These are phyloP conservation scores for Aspergillus spinulosporus DNA, from an alignment of 2,329 filamentous ascomycete genomes.

Conservation along the genomic window DNA sequence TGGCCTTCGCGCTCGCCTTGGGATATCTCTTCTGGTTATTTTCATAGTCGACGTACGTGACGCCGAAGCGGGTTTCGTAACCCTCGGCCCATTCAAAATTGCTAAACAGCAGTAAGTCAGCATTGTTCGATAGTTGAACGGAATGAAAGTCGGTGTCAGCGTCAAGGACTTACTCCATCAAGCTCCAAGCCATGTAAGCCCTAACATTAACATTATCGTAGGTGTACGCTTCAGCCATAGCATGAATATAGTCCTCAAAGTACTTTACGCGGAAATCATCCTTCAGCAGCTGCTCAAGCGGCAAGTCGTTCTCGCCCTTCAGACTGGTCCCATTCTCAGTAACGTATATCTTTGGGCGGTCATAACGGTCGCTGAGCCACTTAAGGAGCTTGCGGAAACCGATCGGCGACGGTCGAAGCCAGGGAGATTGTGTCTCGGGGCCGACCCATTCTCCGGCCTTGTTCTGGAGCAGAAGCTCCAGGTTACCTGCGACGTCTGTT, in stretches of 20 bases:
- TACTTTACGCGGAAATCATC: constrained; percentile 82
- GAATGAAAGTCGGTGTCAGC: not conserved
- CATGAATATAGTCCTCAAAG: constrained; percentile 73
- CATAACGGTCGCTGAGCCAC: constrained; percentile 77
- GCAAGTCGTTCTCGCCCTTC: constrained; percentile 77
- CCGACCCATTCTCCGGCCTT: constrained; percentile 74
- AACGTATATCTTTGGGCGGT: constrained; percentile 75
- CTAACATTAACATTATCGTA: constrained; percentile 75
- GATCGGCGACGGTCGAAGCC: constrained; percentile 73
- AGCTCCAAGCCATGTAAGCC: constrained; percentile 82
- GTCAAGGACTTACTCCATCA: constrained; percentile 65
- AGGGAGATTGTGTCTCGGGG: constrained; percentile 76
- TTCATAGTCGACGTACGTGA: constrained; percentile 78
- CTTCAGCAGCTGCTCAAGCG: constrained; percentile 68
- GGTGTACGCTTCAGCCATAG: constrained; percentile 70
- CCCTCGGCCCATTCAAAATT: constrained; percentile 94
- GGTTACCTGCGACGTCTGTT: constrained; percentile 72
- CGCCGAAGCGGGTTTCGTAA: constrained; percentile 82
- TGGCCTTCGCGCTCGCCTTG: constrained; percentile 77
- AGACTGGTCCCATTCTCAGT: constrained; percentile 87
- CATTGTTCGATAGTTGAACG: constrained; percentile 4
- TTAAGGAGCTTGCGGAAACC: constrained; percentile 76
- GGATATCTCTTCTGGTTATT: constrained; percentile 75
- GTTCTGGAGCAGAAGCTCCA: constrained; percentile 70
- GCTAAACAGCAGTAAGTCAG: constrained; percentile 36